These are phyloP conservation scores for Cladorrhinum sp. DNA, from an alignment of 2,329 filamentous ascomycete genomes.

Conservation along the genomic window DNA sequence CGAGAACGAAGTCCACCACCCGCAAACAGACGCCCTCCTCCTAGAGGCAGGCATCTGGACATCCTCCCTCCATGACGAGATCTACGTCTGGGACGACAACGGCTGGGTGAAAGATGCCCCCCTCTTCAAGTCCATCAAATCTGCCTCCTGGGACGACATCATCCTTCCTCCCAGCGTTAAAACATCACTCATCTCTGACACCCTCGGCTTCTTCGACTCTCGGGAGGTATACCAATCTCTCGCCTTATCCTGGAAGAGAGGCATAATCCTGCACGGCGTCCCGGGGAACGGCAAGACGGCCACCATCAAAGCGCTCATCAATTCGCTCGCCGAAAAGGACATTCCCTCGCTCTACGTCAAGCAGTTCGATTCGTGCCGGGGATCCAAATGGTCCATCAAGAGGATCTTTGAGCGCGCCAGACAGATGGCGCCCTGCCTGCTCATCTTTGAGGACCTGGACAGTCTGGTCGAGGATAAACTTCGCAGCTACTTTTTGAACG, in stretches of 20 bases:
- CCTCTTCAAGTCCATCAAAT: constrained; percentile 55
- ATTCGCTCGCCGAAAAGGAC: constrained; percentile 54
- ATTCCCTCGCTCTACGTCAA: constrained; percentile 63
- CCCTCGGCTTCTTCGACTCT: constrained; percentile 61
- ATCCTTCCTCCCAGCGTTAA: constrained; percentile 66
- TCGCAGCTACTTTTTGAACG: constrained; percentile 68
- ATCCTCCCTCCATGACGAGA: constrained; percentile 57
- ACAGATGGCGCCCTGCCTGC: constrained; percentile 62
- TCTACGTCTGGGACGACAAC: constrained; percentile 64
- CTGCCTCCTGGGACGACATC: constrained; percentile 61
- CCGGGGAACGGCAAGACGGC: constrained; percentile 67
- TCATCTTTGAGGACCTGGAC: constrained; percentile 72
- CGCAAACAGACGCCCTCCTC: constrained; percentile 48
- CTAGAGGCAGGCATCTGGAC: constrained; percentile 55
- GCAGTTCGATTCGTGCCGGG: constrained; percentile 44
- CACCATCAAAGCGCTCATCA: constrained; percentile 68
- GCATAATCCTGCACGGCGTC: constrained; percentile 65
- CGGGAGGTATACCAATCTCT: constrained; percentile 57
- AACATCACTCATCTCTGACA: constrained; percentile 59
- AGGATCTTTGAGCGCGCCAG: constrained; percentile 60
- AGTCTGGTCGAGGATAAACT: constrained; percentile 59
- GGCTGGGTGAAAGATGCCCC: constrained; percentile 61
- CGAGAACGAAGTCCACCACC: not conserved
- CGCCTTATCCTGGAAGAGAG: constrained; percentile 68
- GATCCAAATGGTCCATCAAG: constrained; percentile 54